Conservation (phyloP, 2,329 filamentous ascomycete species). For the Metarhizium guizhouense region DNA sequence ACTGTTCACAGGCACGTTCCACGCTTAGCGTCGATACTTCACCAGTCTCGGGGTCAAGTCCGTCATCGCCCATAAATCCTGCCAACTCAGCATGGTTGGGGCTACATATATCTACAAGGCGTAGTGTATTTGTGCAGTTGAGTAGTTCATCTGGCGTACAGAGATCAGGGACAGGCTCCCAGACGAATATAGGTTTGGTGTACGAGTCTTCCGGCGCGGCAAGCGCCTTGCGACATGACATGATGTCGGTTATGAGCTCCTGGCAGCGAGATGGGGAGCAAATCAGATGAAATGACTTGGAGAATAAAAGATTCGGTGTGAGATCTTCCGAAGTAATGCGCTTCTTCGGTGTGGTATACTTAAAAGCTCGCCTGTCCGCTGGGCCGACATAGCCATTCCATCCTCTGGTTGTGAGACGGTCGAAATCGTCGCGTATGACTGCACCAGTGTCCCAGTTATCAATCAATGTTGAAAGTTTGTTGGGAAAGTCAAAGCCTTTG, state of each 20-base stretch:
- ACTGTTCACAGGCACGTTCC: conserved; percentile 53
- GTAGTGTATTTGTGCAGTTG: conserved; percentile 54
- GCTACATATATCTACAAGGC: conserved; percentile 53
- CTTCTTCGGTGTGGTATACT: conserved; percentile 79
- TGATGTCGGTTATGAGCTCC: conserved; percentile 64
- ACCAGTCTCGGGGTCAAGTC: conserved; percentile 45
- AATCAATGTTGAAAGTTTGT: conserved; percentile 53
- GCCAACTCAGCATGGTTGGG: conserved; percentile 90
- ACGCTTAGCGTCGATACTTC: conserved; percentile 42
- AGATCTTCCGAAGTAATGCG: conserved; percentile 69
- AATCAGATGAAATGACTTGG: conserved; percentile 78
- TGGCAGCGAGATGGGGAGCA: conserved; percentile 73
- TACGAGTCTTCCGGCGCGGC: conserved; percentile 22
- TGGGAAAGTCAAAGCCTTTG: conserved; percentile 78
- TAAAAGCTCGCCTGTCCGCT: conserved; percentile 66
- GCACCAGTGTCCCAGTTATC: conserved; percentile 68
- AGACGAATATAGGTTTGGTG: conserved; percentile 67
- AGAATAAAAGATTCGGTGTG: conserved; percentile 53
- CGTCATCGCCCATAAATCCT: conserved; percentile 63
- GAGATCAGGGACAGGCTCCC: conserved; percentile 90
- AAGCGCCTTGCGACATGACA: conserved; percentile 41
- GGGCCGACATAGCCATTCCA: conserved; percentile 83
- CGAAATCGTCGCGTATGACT: conserved; percentile 54
- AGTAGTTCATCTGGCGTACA: conserved; percentile 63
- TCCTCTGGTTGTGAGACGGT: conserved; percentile 73